Conservation (phyloP, 495 filamentous ascomycete genomes). For the Polyplosphaeria fusca region DNA sequence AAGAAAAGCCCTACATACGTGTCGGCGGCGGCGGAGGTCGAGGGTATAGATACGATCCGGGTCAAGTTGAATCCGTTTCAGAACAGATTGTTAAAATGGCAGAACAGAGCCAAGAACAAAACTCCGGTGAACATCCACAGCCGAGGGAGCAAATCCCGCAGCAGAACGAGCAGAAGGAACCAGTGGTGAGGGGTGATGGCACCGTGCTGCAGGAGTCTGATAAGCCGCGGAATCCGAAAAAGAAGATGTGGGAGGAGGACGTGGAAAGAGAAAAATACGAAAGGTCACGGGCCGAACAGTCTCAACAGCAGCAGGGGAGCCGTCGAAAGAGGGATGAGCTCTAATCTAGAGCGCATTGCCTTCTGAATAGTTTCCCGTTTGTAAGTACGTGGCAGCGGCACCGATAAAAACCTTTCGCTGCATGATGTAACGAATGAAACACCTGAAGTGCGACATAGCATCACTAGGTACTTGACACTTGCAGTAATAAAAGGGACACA, state of each 20-base stretch:
- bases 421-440: too few species aligned
- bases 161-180: conserved; percentile 37
- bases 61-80: conserved; percentile 47
- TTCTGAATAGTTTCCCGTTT: too few species aligned
- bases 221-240: conserved; percentile 66
- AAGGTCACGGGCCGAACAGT: conserved; percentile 23
- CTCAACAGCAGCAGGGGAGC: conserved; percentile 19
- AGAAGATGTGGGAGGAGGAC: conserved; percentile 77
- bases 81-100: conserved; percentile 56
- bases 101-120: conserved; percentile 47
- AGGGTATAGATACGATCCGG: conserved; percentile 28
- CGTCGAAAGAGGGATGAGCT: background rate
- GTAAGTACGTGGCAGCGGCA: too few species aligned
- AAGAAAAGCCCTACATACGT: conserved; percentile 35
- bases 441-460: too few species aligned
- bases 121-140: conserved; percentile 5
- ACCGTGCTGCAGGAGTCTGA: conserved; percentile 38
- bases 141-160: conserved; percentile 13
- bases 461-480: too few species aligned
- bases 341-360: too few species aligned
- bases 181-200: conserved; percentile 41
- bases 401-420: too few species aligned
- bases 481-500: too few species aligned
- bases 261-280: conserved; percentile 37
- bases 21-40: conserved; percentile 45